These are phyloP conservation scores for Rugonectria rugulosa DNA, from an alignment of 2,329 filamentous ascomycete genomes.

Conservation along the genomic window DNA sequence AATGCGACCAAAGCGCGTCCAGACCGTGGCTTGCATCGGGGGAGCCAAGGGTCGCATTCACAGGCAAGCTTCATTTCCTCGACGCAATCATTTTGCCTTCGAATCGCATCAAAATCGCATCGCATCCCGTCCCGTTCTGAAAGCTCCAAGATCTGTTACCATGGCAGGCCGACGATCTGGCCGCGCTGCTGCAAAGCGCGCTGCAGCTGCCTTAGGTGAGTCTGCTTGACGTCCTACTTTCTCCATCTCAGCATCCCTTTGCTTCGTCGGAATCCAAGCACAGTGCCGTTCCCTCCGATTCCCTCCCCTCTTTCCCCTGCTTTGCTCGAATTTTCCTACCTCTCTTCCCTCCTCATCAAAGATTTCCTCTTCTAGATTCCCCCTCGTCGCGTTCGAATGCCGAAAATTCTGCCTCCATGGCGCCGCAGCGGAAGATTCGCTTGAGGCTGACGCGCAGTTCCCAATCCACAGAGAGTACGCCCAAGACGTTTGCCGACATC, in stretches of 20 bases:
- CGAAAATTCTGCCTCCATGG: conserved; percentile 31
- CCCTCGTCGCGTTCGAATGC: conserved; percentile 14
- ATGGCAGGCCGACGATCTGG: conserved; percentile 58
- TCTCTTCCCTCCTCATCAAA: conserved; percentile 2
- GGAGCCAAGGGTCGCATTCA: conserved; percentile 10
- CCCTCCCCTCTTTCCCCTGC: background rate
- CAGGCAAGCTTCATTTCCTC: conserved; percentile 1
- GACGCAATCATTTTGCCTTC: background rate
- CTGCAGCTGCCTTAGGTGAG: conserved; percentile 61
- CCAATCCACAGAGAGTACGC: conserved; percentile 49
- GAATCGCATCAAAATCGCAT: conserved; percentile 23
- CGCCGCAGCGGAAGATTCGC: conserved; percentile 40
- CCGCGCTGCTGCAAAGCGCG: conserved; percentile 61
- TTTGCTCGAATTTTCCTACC: background rate
- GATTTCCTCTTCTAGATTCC: background rate
- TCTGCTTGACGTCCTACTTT: conserved; percentile 24
- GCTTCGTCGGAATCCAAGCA: too few species aligned
- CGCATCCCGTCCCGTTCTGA: conserved; percentile 13
- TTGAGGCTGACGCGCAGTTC: conserved; percentile 44
- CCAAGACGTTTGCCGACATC: conserved; percentile 50
- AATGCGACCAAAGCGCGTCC: conserved; percentile 36
- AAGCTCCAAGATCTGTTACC: too few species aligned
- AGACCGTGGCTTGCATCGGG: conserved; percentile 31
- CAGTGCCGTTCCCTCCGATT: background rate
- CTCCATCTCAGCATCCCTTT: too few species aligned